Percentiles rank a stretch among this genome's conserved stretches.
Evolutionary conservation across 306 rosid genomes (phyloP).

Genomic region (Ziziphus jujuba): DNA sequence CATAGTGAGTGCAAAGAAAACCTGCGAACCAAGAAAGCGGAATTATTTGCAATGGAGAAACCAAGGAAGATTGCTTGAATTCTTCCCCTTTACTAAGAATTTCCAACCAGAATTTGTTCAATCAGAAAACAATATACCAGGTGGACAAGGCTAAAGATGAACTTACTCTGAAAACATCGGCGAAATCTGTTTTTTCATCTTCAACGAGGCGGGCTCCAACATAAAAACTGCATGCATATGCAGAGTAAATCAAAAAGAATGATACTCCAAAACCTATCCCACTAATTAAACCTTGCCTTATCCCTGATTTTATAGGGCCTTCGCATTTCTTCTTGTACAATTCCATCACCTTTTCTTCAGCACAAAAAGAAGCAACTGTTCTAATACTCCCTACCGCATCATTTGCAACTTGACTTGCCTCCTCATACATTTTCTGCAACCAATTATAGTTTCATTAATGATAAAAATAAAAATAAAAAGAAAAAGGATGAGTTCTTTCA

Average conservation of each 20-base stretch:
- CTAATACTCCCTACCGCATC: slow-evolving; percentile 82
- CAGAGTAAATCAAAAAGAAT: slow-evolving; percentile 39
- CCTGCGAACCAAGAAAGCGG: slow-evolving; percentile 37
- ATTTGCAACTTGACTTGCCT: slow-evolving; percentile 76
- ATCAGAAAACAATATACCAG: neutral
- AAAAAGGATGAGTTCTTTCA: neutral
- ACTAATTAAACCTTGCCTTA: slow-evolving; percentile 55
- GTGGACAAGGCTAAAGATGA: slow-evolving; percentile 4
- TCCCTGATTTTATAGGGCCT: slow-evolving; percentile 57
- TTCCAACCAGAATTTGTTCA: no score
- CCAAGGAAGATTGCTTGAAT: neutral
- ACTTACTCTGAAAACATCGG: slow-evolving; percentile 60
- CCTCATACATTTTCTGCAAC: slow-evolving; percentile 69
- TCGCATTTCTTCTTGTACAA: slow-evolving; percentile 63
- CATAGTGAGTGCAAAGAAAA: slow-evolving; percentile 59
- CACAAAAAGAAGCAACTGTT: slow-evolving; percentile 82
- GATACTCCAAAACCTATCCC: slow-evolving; percentile 62
- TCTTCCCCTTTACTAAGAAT: neutral
- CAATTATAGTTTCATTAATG: slow-evolving; percentile 9
- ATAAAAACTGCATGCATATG: slow-evolving; percentile 56
- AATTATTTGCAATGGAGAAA: neutral
- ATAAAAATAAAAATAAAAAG: neutral
- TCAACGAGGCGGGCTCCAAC: slow-evolving; percentile 58
- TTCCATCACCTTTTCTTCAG: slow-evolving; percentile 78
- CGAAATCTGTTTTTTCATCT: slow-evolving; percentile 46